These are phyloP conservation scores for Penicillium freii DNA, from an alignment of 2,329 filamentous ascomycete genomes.

Conservation along the genomic window DNA sequence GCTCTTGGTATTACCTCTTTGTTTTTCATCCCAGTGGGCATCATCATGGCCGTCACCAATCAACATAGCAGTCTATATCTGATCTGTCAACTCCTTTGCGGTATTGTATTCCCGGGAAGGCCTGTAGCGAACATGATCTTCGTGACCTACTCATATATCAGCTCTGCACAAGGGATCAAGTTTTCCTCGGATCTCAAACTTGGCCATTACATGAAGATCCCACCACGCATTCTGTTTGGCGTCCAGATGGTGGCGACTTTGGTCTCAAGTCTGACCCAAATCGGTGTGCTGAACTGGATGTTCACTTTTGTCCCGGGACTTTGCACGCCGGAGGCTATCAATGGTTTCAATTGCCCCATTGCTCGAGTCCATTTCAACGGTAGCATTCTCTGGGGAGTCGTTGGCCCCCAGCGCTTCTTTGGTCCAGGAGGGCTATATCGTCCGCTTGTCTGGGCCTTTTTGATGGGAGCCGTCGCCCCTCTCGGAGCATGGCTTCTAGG, in stretches of 20 bases:
- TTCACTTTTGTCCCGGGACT: constrained; percentile 72
- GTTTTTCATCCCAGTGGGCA: constrained; percentile 86
- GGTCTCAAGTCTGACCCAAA: constrained; percentile 76
- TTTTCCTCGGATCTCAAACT: constrained; percentile 85
- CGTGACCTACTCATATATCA: constrained; percentile 87
- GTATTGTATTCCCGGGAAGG: constrained; percentile 75
- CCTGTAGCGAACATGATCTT: constrained; percentile 94
- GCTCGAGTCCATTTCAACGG: constrained; percentile 88
- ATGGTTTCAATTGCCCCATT: constrained; percentile 83
- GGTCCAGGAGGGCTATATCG: constrained; percentile 72
- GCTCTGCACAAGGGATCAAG: constrained; percentile 82
- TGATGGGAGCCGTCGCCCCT: constrained; percentile 71
- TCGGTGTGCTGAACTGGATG: constrained; percentile 87
- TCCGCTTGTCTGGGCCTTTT: constrained; percentile 76
- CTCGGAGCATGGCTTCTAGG: constrained; percentile 71
- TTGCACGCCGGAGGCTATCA: constrained; percentile 76
- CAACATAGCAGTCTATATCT: constrained; percentile 84
- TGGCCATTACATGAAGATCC: constrained; percentile 61
- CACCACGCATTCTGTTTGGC: constrained; percentile 58
- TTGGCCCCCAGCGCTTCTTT: constrained; percentile 80
- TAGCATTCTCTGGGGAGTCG: constrained; percentile 84
- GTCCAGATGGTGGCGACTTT: constrained; percentile 60
- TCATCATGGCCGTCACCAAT: constrained; percentile 91
- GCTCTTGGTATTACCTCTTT: constrained; percentile 74
- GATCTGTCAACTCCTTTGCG: constrained; percentile 81